Base-by-base conservation (phyloP, 495 filamentous ascomycete species). In the Neurospora africana region DNA sequence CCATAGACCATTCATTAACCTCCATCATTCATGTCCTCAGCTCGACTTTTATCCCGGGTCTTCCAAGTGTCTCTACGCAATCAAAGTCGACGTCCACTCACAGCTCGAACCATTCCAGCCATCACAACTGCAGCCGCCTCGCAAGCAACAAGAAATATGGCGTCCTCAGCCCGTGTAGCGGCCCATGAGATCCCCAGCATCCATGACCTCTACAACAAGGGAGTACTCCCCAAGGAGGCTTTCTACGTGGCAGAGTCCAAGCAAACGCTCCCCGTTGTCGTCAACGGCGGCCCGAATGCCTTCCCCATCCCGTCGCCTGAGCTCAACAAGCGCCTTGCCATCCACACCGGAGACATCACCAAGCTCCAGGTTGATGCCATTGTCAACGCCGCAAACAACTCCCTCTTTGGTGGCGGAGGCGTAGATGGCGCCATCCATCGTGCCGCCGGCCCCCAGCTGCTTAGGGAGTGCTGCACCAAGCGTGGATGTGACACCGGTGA, bases 311-410 rank as follows among this genome's bases (percentile, higher is more conserved):
- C 88, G 10, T 87, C 84, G 33, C 77, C 86, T 58, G 68, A 79
- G 17, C 81, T 92, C 78, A 99, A 99, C 80, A 83, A 90, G 77
- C 90, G 86, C 69, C 84, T 99, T 74, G 86, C 86, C 33, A 79
- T 92, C 38, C 85, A 95, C 74, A 88, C 88, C 70, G 84, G 87
- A 68, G 94, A 97, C 79, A 97, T 99, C 81, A 97, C 94, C 17
- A 90, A 83, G 15, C 87, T 99, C 19, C 79, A 84, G 58, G 88
- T 94, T 39, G 93, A 92, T 75, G 90, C 89, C 72, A 97, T 98
- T 76, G 94, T 98, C 77, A 98, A 98, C 80, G 95, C 95, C 11
- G 94, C 95, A 27, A 98, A 98, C 78, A 80, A 82, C 21, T 89
- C 86, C 9, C 86, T 99, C 0, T 84, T 92, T 4, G 92, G 93